Base-by-base conservation (phyloP, 805 yeast genomes). In the Wickerhamomyces sydowiorum region DNA sequence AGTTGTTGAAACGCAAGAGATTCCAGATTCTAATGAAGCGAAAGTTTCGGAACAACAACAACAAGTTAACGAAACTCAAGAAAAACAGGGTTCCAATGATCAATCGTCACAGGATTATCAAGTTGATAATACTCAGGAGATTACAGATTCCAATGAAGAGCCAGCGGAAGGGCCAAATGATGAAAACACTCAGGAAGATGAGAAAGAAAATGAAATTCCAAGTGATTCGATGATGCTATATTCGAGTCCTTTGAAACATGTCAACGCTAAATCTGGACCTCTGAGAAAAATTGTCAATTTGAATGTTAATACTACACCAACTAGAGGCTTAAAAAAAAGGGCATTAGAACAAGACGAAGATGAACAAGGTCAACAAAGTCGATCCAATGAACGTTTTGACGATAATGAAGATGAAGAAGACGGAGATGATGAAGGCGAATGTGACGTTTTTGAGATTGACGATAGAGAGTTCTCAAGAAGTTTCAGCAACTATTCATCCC, bases 391-490 rank as follows among this genome's bases (percentile, higher is more conserved):
- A 19, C 21, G 14, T 4, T 13, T 13, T 6, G 14, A 32, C 7
- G 23, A 18, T 18, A 13, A 10, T 19, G 13, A 18, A 18, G 6
- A 19, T 13, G 23, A 20, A 7, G 3, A 35, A 17, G 19, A 23
- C 13, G 19, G 7, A 14, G 39, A 25, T 24, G 39, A 37, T 18
- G 39, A 37, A 12, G 31, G 15, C 20, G 39, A 37, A 15, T 34
- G 17, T 22, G 40, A 18, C 18, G 5, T 37, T 3, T 4, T 21
- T n/a, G 40, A 37, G 15, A 23, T 37, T 24, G 28, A 37, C 15
- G 21, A 28, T 37, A 14, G 13, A 3, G 28, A 29, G 15, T 37
- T 29, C 20, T 5, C 35, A 9, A 7, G 17, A n/a, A 37, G 35
- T 20, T 15, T 37, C 14, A 4, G 7, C n/a, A 20, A 7, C 3